Base-by-base conservation (phyloP, 805 yeast genomes). In the Dipodascus geniculatus region DNA sequence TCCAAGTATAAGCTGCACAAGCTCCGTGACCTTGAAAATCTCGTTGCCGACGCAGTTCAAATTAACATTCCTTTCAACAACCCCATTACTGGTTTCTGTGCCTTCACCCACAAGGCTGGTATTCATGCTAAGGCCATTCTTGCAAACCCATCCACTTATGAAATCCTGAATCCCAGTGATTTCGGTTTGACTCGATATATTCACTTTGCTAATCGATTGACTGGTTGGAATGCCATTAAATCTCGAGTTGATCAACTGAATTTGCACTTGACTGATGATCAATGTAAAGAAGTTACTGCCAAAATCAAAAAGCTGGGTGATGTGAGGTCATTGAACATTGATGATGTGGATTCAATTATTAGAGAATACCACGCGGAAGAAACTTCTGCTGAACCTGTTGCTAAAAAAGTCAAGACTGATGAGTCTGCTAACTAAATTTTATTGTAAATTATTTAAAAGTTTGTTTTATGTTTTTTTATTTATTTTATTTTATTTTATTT, bases 221-320 rank as follows among this genome's bases (percentile, higher is more conserved):
- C 99, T 14, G 99, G 99, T 58, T 91, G 99, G 99, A 93, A 91
- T 72, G 98, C 98, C 54, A 91, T 91, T 79, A 91, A 91, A 77
- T 82, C 95, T 48, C 85, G 99, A 73, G 99, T 93, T 57, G 99
- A 91, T 70, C 99, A 91, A 74, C 80, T 91, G 73, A 90, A 93
- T 73, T 77, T 91, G 72, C 75, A 83, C 63, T 77, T 91, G 67
- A 81, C 93, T 51, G 99, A 91, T 68, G 91, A 83, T 61, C 97
- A 91, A 78, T 76, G 87, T 73, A 93, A 93, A 79, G 96, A 87
- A 69, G 96, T 93, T 59, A 91, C 99, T 35, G 76, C 79, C 63
- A 90, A 90, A 76, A 90, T 91, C 71, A 91, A 91, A 78, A 79
- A 82, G 72, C 78, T 91, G 65, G 99, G 98, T 61, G 99, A 91